Evolutionary conservation across 139 green algal species (phyloP).

Genomic region (Chlorella sp.): DNA sequence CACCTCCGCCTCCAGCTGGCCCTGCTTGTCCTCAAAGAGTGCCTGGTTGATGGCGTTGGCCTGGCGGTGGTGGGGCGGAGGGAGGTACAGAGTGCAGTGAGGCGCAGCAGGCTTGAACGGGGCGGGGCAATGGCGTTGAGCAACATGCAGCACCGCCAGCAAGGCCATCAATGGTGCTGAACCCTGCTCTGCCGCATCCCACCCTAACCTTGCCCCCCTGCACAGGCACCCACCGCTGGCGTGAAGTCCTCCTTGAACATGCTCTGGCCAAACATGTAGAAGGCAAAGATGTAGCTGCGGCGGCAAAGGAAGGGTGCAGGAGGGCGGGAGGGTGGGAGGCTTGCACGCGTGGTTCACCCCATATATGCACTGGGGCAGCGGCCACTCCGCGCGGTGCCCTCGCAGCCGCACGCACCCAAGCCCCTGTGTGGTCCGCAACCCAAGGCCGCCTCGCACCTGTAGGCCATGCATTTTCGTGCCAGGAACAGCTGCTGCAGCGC

Average conservation of each 20-base stretch:
- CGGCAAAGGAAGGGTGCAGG: neutral
- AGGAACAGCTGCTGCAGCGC: slow-evolving; percentile 77
- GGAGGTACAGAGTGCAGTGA: too few species aligned
- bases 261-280: slow-evolving; percentile 87
- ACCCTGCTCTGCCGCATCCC: too few species aligned
- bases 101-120: too few species aligned
- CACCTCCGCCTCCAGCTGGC: slow-evolving; percentile 53
- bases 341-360: neutral
- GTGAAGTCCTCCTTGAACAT: slow-evolving; percentile 80
- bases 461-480: slow-evolving; percentile 75
- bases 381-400: neutral
- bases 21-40: slow-evolving; percentile 92
- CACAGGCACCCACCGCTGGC: neutral
- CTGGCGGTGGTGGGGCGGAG: neutral
- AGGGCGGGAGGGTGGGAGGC: neutral
- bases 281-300: slow-evolving; percentile 86
- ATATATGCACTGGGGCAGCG: too few species aligned
- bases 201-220: too few species aligned
- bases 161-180: too few species aligned
- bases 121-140: too few species aligned
- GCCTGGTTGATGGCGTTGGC: slow-evolving; percentile 82
- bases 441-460: slow-evolving; percentile 43
- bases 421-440: too few species aligned
- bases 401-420: too few species aligned
- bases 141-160: too few species aligned